Evolutionary conservation across 192 early-diverging fungal species (phyloP).

Genomic region (Chytriomyces sp.): DNA sequence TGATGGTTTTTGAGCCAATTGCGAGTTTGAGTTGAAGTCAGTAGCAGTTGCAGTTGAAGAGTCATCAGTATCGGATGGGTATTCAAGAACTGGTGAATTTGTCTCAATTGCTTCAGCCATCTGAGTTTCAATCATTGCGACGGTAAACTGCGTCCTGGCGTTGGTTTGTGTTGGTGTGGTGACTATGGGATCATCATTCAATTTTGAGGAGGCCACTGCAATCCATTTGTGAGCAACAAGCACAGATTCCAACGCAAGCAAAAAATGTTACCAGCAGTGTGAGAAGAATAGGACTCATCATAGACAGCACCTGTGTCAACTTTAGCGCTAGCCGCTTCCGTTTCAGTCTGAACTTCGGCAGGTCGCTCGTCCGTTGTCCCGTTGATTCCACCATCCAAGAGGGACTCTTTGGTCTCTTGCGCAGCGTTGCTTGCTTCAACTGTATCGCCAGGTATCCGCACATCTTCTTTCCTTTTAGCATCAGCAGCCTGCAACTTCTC

Average conservation of each 20-base stretch:
- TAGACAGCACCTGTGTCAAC: not conserved
- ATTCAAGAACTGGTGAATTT: too few relatives aligned
- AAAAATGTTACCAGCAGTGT: not conserved
- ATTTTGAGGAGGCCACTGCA: too few relatives aligned
- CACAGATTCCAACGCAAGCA: not conserved
- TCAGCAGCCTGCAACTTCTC: not conserved
- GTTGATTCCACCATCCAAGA: not conserved
- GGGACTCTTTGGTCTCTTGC: not conserved
- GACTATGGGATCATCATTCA: too few relatives aligned
- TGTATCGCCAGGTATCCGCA: not conserved
- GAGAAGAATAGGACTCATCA: not conserved
- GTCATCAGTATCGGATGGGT: too few relatives aligned
- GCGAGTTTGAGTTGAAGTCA: not conserved
- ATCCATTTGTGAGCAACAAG: too few relatives aligned
- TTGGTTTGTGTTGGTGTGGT: too few relatives aligned
- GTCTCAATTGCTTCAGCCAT: too few relatives aligned
- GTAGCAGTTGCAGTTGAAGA: not conserved
- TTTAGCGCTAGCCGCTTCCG: too few relatives aligned
- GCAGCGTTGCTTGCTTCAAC: too few relatives aligned
- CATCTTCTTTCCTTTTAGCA: not conserved
- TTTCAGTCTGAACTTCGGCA: not conserved
- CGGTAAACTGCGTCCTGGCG: too few relatives aligned
- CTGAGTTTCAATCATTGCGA: too few relatives aligned
- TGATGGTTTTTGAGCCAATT: not conserved
- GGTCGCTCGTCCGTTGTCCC: not conserved